phyloP scores from a whole-genome alignment of 257 asterid species.

The Henckelia pumila region DNA sequence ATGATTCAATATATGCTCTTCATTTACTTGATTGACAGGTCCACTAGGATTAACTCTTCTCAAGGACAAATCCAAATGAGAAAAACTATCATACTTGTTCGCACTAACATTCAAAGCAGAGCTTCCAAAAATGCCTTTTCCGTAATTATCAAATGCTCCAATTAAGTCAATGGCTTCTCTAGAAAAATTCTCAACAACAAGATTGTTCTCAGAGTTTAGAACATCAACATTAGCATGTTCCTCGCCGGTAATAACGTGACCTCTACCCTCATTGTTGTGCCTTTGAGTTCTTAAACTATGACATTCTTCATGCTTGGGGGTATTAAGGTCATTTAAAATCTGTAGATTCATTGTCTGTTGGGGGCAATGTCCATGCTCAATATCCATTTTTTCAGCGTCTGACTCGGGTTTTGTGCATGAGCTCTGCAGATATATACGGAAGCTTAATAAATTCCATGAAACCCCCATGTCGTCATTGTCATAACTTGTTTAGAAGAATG shows the following conservation, averaged over 20 bases:
- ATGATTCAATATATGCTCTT: constrained; percentile 61
- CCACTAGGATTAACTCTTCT: constrained; percentile 52
- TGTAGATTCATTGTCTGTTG: constrained; percentile 30
- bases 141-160: constrained; percentile 69
- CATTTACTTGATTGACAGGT: constrained; percentile 45
- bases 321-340: constrained; percentile 28
- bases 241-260: constrained; percentile 24
- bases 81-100: constrained; percentile 47
- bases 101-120: constrained; percentile 34
- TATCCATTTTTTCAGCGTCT: constrained; percentile 43
- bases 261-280: constrained; percentile 34
- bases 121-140: constrained; percentile 34
- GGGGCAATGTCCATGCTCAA: constrained; percentile 29
- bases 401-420: constrained; percentile 78
- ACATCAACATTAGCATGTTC: neutral
- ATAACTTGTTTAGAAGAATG: neutral
- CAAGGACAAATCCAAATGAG: constrained; percentile 73
- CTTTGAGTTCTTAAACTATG: constrained; percentile 4
- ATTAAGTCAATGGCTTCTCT: constrained; percentile 82
- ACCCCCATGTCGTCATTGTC: neutral
- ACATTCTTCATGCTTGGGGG: constrained; percentile 16
- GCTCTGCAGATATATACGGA: constrained; percentile 49
- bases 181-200: constrained; percentile 28
- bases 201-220: constrained; percentile 35
- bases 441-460: neutral